Evolutionary conservation across 805 yeast species (phyloP), one percentile per base, ranked within the genome.

Genomic region (Candida pini): DNA sequence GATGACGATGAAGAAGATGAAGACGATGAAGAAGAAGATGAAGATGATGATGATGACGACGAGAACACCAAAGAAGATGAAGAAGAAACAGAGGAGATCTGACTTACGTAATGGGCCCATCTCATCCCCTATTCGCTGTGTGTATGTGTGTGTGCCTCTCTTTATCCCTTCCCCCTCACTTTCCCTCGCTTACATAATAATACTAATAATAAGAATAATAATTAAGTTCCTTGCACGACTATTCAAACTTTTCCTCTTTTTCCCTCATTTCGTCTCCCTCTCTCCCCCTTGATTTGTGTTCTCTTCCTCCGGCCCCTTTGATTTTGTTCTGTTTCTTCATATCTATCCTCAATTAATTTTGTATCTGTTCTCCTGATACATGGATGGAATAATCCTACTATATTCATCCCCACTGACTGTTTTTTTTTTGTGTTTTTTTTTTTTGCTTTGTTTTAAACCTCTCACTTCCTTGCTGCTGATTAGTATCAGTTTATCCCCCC

Each of bases 1-100:
- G 62, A 56, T 5, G 60, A 60, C 9, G 68, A 63, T 8, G 68
- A 29, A 62, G 53, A 47, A 9, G 50, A 45, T 4, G 50, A 44
- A 8, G 47, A 44, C 3, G 43, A 44, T 6, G 45, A 43, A 6
- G 41, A 38, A n/a, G 47, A 46, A 9, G 49, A 47, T 8, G 50
- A 43, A 4, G 50, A 47, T 14, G 56, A 52, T 13, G 56, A 52
- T 5, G 57, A 57, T 8, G 54, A 44, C 7, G 56, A 48, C 16
- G 54, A 49, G 3, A 53, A 44, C 14, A 54, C 45, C 5, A 49
- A 45, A 7, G 53, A 47, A 12, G 48, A 47, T 10, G 49, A 46
- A 5, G 52, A 49, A n/a, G 51, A 45, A 6, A 49, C 40, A 3
- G 55, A 53, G 14, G 56, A 55, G 43, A 30, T 53, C n/a, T n/a